Percentiles rank a stretch among this genome's conserved stretches.
Evolutionary conservation across 306 rosid species (phyloP).

Genomic region (Vicia sativa): DNA sequence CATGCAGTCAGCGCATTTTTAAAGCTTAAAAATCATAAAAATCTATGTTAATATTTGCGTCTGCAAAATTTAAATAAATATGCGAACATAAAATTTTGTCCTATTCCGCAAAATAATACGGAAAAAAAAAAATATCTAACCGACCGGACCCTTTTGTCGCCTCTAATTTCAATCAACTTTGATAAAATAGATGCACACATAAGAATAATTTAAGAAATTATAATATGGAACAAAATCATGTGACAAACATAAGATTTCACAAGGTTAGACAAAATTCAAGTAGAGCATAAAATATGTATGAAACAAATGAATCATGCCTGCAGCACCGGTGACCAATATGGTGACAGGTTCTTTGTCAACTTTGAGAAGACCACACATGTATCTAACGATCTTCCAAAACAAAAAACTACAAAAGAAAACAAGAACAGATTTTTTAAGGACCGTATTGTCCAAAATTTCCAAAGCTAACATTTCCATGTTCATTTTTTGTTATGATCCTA

Average conservation of each 20-base stretch:
- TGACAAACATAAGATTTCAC: not conserved
- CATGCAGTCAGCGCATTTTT: no score
- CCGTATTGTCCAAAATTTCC: constrained; percentile 43
- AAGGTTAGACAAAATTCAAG: not conserved
- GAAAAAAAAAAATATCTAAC: no score
- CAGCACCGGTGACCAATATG: constrained; percentile 81
- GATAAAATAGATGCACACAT: not conserved
- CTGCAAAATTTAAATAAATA: no score
- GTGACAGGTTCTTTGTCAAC: constrained; percentile 69
- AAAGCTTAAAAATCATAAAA: no score
- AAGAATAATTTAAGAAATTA: not conserved
- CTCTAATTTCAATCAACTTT: not conserved
- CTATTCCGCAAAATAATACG: no score
- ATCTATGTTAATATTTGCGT: no score
- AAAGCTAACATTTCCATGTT: constrained; percentile 40
- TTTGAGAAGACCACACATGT: constrained; percentile 67
- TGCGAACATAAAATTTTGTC: no score
- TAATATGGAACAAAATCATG: not conserved
- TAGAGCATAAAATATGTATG: constrained; percentile 6
- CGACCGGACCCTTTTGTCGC: no score
- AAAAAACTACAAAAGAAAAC: constrained; percentile 52
- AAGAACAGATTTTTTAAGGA: constrained; percentile 52
- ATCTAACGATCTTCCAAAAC: constrained; percentile 67
- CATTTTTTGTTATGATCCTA: constrained; percentile 29
- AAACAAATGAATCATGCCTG: constrained; percentile 60